Conservation (phyloP, 768 basidiomycete genomes). For the Tephrocybe sp. region DNA sequence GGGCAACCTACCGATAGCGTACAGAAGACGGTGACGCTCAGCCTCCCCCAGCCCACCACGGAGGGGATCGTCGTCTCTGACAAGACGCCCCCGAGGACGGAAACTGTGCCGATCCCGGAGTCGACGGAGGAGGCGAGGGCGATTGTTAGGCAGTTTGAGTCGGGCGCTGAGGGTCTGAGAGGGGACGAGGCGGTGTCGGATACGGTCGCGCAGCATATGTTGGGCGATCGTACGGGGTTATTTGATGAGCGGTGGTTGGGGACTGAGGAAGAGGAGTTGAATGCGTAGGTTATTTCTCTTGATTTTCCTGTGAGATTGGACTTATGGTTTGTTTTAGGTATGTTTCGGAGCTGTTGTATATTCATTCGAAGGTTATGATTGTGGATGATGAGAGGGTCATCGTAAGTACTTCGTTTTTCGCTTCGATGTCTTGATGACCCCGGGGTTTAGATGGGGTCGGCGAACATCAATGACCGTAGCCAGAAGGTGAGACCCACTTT, state of each 20-base stretch:
- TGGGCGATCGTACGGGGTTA: slow-evolving; percentile 61
- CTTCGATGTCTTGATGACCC: neutral
- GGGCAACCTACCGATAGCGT: slow-evolving; percentile 42
- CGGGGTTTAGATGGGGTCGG: slow-evolving; percentile 76
- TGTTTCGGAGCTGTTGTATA: slow-evolving; percentile 79
- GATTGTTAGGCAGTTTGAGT: slow-evolving; percentile 56
- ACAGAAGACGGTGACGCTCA: slow-evolving; percentile 58
- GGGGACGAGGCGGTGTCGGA: slow-evolving; percentile 68
- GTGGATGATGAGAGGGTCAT: slow-evolving; percentile 92
- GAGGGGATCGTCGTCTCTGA: slow-evolving; percentile 52
- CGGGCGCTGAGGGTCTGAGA: slow-evolving; percentile 54
- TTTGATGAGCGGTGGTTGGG: slow-evolving; percentile 86
- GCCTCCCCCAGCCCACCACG: slow-evolving; percentile 48
- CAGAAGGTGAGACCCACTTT: slow-evolving; percentile 53
- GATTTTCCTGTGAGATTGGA: slow-evolving; percentile 8
- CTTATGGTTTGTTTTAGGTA: slow-evolving; percentile 45
- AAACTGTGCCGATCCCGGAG: slow-evolving; percentile 67
- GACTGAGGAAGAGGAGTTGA: slow-evolving; percentile 76
- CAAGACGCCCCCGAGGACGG: slow-evolving; percentile 49
- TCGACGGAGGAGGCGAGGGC: slow-evolving; percentile 55
- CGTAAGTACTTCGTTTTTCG: slow-evolving; percentile 41
- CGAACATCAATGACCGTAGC: slow-evolving; percentile 88
- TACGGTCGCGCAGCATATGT: slow-evolving; percentile 78
- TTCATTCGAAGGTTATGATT: slow-evolving; percentile 91
- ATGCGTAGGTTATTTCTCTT: slow-evolving; percentile 54